Conservation (phyloP, 2,329 filamentous ascomycete genomes). For the Stachybotrys chartarum region DNA sequence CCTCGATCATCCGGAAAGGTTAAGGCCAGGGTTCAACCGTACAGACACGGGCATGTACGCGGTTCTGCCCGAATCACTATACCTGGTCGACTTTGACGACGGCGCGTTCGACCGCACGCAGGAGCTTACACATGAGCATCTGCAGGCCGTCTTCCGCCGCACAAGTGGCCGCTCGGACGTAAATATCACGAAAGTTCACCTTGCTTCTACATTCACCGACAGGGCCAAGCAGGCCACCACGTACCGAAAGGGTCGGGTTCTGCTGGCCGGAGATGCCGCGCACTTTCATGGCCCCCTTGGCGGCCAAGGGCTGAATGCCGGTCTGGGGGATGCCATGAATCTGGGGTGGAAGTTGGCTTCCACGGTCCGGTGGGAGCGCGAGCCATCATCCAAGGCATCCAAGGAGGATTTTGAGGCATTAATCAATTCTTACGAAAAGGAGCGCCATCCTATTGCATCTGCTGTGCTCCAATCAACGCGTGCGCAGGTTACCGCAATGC, state of each 20-base stretch:
- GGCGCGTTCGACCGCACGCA: conserved; percentile 10
- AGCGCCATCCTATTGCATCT: conserved; percentile 36
- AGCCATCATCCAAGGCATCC: neutral
- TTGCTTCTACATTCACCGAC: conserved; percentile 17
- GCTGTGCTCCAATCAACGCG: conserved; percentile 28
- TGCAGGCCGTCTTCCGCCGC: conserved; percentile 12
- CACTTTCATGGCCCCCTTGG: conserved; percentile 41
- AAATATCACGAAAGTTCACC: conserved; percentile 14
- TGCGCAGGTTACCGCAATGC: conserved; percentile 23
- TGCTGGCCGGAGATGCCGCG: conserved; percentile 43
- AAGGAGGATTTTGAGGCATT: conserved; percentile 12
- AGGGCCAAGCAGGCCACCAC: conserved; percentile 16
- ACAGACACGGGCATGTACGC: conserved; percentile 20
- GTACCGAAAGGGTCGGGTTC: conserved; percentile 33
- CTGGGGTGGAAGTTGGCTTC: conserved; percentile 43
- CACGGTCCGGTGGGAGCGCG: conserved; percentile 18
- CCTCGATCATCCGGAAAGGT: conserved; percentile 19
- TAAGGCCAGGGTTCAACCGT: conserved; percentile 16
- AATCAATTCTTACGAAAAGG: conserved; percentile 38
- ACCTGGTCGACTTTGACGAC: conserved; percentile 14
- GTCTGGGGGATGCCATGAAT: conserved; percentile 41
- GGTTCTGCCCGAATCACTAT: conserved; percentile 5
- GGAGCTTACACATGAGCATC: conserved; percentile 9
- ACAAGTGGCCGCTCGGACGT: conserved; percentile 13
- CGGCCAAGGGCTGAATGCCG: conserved; percentile 45